phyloP scores from a whole-genome alignment of 116 monocot species.

The Papilionanthe hybrid region DNA sequence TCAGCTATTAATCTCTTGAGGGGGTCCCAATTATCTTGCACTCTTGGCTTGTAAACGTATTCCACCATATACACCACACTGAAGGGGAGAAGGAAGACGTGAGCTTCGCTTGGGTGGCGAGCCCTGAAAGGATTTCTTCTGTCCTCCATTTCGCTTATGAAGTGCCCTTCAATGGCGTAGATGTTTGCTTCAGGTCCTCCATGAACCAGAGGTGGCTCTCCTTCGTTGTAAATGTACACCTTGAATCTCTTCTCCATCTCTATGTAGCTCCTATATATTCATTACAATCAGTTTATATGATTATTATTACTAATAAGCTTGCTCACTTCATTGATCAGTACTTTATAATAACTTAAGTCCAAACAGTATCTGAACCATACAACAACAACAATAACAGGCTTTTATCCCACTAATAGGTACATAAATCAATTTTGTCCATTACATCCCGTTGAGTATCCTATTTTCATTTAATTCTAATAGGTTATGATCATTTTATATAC shows the following conservation, averaged over 20 bases:
- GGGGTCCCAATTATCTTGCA: slow-evolving; percentile 16
- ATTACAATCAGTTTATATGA: no score
- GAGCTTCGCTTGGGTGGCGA: slow-evolving; percentile 32
- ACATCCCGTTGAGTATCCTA: no score
- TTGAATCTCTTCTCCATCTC: slow-evolving; percentile 83
- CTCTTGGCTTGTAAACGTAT: slow-evolving; percentile 20
- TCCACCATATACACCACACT: slow-evolving; percentile 55
- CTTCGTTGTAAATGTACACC: slow-evolving; percentile 76
- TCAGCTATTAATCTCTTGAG: slow-evolving; percentile 36
- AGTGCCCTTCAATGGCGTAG: slow-evolving; percentile 71
- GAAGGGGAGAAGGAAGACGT: slow-evolving; percentile 65
- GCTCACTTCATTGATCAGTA: no score
- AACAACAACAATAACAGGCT: no score
- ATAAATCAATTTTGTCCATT: no score
- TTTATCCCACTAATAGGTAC: no score
- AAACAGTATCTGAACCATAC: no score
- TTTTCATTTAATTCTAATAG: no score
- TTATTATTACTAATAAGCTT: no score
- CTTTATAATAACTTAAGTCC: no score
- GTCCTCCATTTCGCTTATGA: slow-evolving; percentile 65
- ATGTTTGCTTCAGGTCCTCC: slow-evolving; percentile 64
- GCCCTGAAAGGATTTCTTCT: slow-evolving; percentile 23
- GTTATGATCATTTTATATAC: no score
- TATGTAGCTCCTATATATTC: slow-evolving; percentile 54
- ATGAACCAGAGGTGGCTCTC: slow-evolving; percentile 72